Evolutionary conservation across 2,329 filamentous ascomycete genomes (phyloP).

Genomic region (Mariannaea elegans): DNA sequence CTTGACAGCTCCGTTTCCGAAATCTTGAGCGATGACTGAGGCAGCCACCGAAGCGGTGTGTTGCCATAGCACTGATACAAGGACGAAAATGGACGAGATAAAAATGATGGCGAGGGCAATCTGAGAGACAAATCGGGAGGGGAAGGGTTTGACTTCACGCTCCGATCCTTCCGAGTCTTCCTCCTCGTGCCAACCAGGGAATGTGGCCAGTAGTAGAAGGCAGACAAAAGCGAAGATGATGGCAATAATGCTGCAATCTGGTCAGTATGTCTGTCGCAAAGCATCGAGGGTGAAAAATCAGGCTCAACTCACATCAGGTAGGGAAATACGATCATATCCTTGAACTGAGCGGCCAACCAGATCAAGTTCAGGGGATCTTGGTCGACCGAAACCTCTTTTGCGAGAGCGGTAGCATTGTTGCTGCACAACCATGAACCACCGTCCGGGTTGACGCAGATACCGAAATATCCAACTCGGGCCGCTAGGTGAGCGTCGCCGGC

Average conservation of each 20-base stretch:
- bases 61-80: slow-evolving; percentile 86
- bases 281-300: too few relatives aligned
- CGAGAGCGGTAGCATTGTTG: slow-evolving; percentile 94
- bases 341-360: slow-evolving; percentile 97
- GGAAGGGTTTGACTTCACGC: slow-evolving; percentile 92
- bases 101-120: slow-evolving; percentile 93
- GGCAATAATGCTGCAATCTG: slow-evolving; percentile 80
- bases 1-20: slow-evolving; percentile 87
- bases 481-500: slow-evolving; percentile 85
- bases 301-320: slow-evolving; percentile 83
- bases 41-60: slow-evolving; percentile 97
- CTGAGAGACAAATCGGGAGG: slow-evolving; percentile 90
- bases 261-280: slow-evolving; percentile 9
- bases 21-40: slow-evolving; percentile 89
- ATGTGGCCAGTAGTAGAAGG: slow-evolving; percentile 93
- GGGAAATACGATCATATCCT: slow-evolving; percentile 97
- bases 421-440: slow-evolving; percentile 93
- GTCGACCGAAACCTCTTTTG: slow-evolving; percentile 87
- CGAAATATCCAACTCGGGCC: slow-evolving; percentile 96
- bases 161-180: slow-evolving; percentile 82
- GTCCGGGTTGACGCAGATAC: slow-evolving; percentile 94
- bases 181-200: slow-evolving; percentile 97
- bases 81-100: slow-evolving; percentile 73
- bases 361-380: slow-evolving; percentile 97
- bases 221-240: slow-evolving; percentile 97